Conservation (phyloP, 1,139 yeast species). For the Pichia sp. region DNA sequence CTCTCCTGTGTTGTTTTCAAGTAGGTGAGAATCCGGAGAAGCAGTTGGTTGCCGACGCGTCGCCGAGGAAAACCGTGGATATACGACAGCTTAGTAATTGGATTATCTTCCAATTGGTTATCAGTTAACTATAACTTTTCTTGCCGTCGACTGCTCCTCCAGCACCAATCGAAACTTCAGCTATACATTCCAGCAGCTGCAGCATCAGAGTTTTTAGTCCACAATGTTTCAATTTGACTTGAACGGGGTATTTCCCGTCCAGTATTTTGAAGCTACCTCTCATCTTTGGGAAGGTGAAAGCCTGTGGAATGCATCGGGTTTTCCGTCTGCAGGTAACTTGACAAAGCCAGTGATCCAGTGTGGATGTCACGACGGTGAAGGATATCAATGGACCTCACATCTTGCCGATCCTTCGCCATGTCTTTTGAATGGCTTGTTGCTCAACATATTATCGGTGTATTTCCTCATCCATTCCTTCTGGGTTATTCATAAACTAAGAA, state of each 20-base stretch:
- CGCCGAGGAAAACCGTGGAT: background rate
- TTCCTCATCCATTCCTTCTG: conserved; percentile 51
- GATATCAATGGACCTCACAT: conserved; percentile 68
- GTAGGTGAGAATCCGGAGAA: background rate
- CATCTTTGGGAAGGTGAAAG: conserved; percentile 1
- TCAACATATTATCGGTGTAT: conserved; percentile 47
- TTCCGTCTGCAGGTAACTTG: background rate
- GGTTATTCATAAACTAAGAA: conserved; percentile 36
- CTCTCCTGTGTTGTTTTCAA: background rate
- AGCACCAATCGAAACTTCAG: background rate
- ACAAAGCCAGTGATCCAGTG: conserved; percentile 16
- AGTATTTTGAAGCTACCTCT: background rate
- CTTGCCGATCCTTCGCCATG: conserved; percentile 78
- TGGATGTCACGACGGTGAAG: conserved; percentile 49
- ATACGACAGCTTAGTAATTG: background rate
- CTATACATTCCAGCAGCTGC: background rate
- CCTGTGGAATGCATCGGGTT: background rate
- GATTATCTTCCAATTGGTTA: background rate
- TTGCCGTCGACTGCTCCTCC: background rate
- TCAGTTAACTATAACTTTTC: background rate
- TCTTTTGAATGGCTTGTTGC: conserved; percentile 66
- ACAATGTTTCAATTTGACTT: conserved; percentile 9
- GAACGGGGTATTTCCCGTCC: conserved; percentile 4
- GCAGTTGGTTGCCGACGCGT: background rate
- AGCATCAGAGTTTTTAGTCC: background rate